Base-by-base conservation (phyloP, 192 early-diverging fungal genomes). In the Gryganskiella cystojenkinii region DNA sequence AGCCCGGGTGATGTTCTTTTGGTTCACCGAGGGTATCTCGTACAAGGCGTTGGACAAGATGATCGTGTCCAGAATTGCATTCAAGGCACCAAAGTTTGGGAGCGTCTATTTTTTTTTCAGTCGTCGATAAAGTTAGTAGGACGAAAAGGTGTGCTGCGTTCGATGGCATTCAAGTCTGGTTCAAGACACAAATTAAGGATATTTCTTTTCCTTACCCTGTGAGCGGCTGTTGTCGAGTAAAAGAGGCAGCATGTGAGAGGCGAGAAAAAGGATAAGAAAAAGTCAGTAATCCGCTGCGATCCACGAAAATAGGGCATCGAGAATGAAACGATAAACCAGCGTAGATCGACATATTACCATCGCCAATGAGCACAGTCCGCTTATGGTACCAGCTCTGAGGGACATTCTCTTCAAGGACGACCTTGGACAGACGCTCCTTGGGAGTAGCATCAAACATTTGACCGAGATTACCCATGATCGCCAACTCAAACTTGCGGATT, bases 331-430 rank as follows among this genome's bases (percentile, higher is more conserved):
- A 31, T 42, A 9, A 19, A 37, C 31, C 35, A 19, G 8, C 31
- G 11, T 59, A 17, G 8, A 44, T 8, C 25, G 11, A 9, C 25
- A 40, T 22, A 13, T 50, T 59, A 70, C 67, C 70, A 64, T 71
- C 70, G 17, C 70, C 70, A 57, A 71, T 64, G 46, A 71, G 70
- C 2, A 71, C 61, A 0, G 70, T 71, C 4, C 70, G 60, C 0
- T 60, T 60, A 27, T 71, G 61, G 34, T 63, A 63, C 70, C 70
- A 71, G 34, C 54, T 71, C 28, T 71, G 61, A 34, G 22, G 62
- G 27, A 71, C 46, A 13, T 64, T 71, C 27, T 71, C 70, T 27
- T 71, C 70, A n/a, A 71, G 55, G 10, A 71, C 70, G 50, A 71
- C 70, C 47, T 71, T 71, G 70, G 45, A 64, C 24, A 71, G 56